Percentiles rank a stretch among this genome's conserved stretches.
phyloP scores from a whole-genome alignment of 306 rosid genomes.

The Erythrophleum fordii region DNA sequence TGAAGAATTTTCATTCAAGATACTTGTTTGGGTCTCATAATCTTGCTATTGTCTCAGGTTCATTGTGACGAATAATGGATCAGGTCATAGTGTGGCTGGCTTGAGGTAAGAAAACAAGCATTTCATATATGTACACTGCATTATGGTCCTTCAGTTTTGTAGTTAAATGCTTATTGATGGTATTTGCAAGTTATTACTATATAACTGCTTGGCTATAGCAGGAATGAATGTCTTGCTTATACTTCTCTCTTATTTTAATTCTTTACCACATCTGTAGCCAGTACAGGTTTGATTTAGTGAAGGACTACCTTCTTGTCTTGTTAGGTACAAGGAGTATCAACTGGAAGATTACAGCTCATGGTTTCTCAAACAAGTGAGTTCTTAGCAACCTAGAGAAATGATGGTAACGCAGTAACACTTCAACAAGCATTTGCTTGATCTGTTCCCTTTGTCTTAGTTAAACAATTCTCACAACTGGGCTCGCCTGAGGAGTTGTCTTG shows the following conservation, averaged over 20 bases:
- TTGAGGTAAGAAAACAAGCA: constrained; percentile 62
- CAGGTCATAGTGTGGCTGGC: constrained; percentile 80
- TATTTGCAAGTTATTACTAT: not conserved
- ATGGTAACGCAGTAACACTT: not conserved
- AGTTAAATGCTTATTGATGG: constrained; percentile 7
- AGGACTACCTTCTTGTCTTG: constrained; percentile 39
- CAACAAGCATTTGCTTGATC: constrained; percentile 32
- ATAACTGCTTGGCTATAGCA: not conserved
- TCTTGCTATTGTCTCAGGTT: constrained; percentile 59
- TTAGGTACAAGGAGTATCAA: constrained; percentile 94
- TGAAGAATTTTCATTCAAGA: not conserved
- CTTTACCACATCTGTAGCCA: constrained; percentile 13
- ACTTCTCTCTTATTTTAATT: not conserved
- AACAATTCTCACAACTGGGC: constrained; percentile 87
- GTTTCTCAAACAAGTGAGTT: constrained; percentile 83
- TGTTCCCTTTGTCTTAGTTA: constrained; percentile 54
- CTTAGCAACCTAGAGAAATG: constrained; percentile 14
- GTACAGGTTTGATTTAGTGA: constrained; percentile 10
- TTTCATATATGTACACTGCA: constrained; percentile 19
- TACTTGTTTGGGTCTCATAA: constrained; percentile 22
- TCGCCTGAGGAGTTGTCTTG: constrained; percentile 75
- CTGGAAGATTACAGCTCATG: constrained; percentile 91
- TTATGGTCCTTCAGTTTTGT: constrained; percentile 23
- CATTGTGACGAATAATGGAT: constrained; percentile 88
- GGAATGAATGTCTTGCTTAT: constrained; percentile 1